Evolutionary conservation across 495 filamentous ascomycete genomes (phyloP), one percentile per base, ranked within the genome.

Genomic region (Lasiosphaeria ovina): DNA sequence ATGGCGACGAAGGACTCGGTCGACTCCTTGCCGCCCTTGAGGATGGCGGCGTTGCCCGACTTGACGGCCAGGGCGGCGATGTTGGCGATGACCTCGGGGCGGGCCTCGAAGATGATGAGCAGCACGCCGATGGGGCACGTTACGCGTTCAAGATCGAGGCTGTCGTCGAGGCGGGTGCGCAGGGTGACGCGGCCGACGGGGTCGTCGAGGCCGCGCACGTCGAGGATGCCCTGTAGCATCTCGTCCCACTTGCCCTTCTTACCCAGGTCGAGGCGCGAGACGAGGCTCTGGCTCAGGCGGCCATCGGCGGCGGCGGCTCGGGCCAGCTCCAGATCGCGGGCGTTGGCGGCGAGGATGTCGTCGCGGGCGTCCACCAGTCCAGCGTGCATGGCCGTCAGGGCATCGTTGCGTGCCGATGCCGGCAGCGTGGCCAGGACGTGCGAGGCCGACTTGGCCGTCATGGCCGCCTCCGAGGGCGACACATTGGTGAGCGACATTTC

Each of bases 81-180:
- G 69, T 99, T 99, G 48, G 95, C 94, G 72, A 99, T 99, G 58
- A 99, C 95, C 72, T 99, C 94, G 8, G 94, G 94, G 35, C 94
- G 89, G 31, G 95, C 95, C 75, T 98, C 94, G 68, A 98, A 98
- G 61, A 98, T 98, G 65, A 98, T 96, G 52, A 98, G 80, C 32
- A 99, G 83, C 24, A 97, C 93, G 51, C 94, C 94, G 63, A 99
- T 98, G 2, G 94, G 94, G 68, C 91, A 97, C 34, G 90, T 89
- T 31, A 96, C 85, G 67, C 91, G 86, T 69, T 96, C 89, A 44
- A 98, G 82, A 34, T 85, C 82, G 48, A 99, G 81, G 33, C 86
- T 90, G 65, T 96, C 89, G 73, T 98, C 94, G n/a, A 99, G 81
- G 32, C 85, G 83, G 40, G 92, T 99, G 57, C 87, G 85, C 59